Base-by-base conservation (phyloP, 2,329 filamentous ascomycete genomes). In the Tolypocladium tundrense region DNA sequence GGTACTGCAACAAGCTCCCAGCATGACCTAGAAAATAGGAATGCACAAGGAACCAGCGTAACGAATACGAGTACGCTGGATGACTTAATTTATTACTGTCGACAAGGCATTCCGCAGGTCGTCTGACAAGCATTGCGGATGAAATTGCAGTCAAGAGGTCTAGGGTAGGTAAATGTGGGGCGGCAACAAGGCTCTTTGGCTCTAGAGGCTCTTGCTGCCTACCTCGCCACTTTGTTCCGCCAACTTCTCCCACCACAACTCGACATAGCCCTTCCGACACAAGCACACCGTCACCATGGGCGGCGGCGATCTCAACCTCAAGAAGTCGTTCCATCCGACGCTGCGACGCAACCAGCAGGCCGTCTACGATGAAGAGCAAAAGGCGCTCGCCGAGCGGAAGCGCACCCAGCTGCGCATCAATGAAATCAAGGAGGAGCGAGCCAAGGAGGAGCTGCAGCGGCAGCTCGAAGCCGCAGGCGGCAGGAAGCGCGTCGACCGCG, bases 251-350 rank as follows among this genome's bases (percentile, higher is more conserved):
- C 27, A 24, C 16, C 27, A 51, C 35, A 19, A 27, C 14, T 21
- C n/a, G 9, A n/a, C 33, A 35, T 7, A 39, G 42, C 41, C 41
- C 40, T 4, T n/a, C 16, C 19, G 19, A 43, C 53, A 35, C 40
- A 2, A 24, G 14, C 31, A 50, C 7, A 58, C 40, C 69, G 72
- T 66, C 76, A 88, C 75, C 63, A 96, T 95, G 88, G 92, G 92
- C 70, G 90, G 91, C 72, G 91, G 91, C 70, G 92, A 97, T 81
- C 84, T 99, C 69, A 97, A 97, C 70, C 76, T 96, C 67, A 97
- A 97, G 76, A 91, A 91, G 75, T 89, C 90, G 79, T 99, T 93
- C 86, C 93, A 99, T 75, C 93, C 94, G 60, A 85, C 87, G 66
- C 82, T 97, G 64, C 85, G 91, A 75, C 89, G 87, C 77, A 99